Evolutionary conservation across 306 rosid species (phyloP).

Genomic region (Albizia julibrissin): DNA sequence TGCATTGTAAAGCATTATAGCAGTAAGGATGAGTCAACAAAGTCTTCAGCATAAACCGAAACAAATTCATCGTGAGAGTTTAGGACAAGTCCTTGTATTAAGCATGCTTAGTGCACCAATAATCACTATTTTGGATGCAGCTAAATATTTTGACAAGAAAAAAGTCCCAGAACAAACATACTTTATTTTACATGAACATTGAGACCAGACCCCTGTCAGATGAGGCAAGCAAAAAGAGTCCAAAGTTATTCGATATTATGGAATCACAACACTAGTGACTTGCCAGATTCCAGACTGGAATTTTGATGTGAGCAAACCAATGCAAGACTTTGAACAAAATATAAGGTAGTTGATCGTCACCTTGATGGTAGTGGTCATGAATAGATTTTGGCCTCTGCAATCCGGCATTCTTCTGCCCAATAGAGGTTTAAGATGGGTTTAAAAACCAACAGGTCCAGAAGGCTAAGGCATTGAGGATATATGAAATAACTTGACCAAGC

Average conservation of each 20-base stretch:
- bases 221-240: conserved; percentile 24
- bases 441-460: conserved; percentile 23
- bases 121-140: neutral
- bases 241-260: conserved; percentile 16
- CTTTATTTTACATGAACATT: conserved; percentile 9
- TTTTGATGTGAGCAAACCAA: conserved; percentile 25
- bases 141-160: conserved; percentile 1
- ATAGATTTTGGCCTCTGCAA: conserved; percentile 51
- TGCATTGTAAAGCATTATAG: conserved; percentile 5
- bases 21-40: conserved; percentile 16
- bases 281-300: conserved; percentile 17
- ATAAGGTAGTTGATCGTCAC: conserved; percentile 46
- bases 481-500: conserved; percentile 2
- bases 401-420: conserved; percentile 55
- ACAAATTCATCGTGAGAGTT: neutral
- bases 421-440: conserved; percentile 36
- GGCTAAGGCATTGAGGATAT: conserved; percentile 8
- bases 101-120: neutral
- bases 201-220: conserved; percentile 10
- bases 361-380: conserved; percentile 49
- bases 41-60: conserved; percentile 22
- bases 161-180: conserved; percentile 11
- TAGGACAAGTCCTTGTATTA: conserved; percentile 7
- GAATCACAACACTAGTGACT: conserved; percentile 18
- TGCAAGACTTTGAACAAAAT: conserved; percentile 26